phyloP scores from a whole-genome alignment of 345 rosid genomes.

The Laguncularia racemosa region DNA sequence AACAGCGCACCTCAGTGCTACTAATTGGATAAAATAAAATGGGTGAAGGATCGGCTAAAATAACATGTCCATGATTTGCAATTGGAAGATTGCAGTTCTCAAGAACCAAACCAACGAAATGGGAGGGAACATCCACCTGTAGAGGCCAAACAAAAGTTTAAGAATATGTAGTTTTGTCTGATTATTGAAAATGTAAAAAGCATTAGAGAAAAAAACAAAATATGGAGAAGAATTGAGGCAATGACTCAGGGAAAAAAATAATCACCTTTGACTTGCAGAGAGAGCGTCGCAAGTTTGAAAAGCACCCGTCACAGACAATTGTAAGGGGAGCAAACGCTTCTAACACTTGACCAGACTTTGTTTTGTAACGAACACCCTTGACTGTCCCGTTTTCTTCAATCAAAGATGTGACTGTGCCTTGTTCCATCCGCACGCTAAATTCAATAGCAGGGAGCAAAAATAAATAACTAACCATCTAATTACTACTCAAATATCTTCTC shows the following conservation, averaged over 20 bases:
- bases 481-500: too few relatives aligned
- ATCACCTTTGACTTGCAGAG: conserved; percentile 18
- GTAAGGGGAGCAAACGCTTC: conserved; percentile 9
- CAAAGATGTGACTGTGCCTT: conserved; percentile 17
- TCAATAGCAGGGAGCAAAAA: too few relatives aligned
- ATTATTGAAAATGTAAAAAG: too few relatives aligned
- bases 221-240: not conserved
- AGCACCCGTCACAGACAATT: conserved; percentile 19
- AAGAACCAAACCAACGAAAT: conserved; percentile 15
- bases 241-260: too few relatives aligned
- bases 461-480: too few relatives aligned
- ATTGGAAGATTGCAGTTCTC: conserved; percentile 17
- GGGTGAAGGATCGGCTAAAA: conserved; percentile 18
- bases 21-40: conserved; percentile 19
- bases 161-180: too few relatives aligned
- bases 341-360: conserved; percentile 4
- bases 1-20: conserved; percentile 16
- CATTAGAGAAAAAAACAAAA: not conserved
- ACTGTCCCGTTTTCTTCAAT: conserved; percentile 13
- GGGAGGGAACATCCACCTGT: conserved; percentile 20
- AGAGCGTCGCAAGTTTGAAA: conserved; percentile 12
- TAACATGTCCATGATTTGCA: conserved; percentile 14
- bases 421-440: conserved; percentile 13
- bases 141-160: not conserved
- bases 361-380: conserved; percentile 13